Base-by-base conservation (phyloP, 495 filamentous ascomycete genomes). In the Penicillium flavigenum region DNA sequence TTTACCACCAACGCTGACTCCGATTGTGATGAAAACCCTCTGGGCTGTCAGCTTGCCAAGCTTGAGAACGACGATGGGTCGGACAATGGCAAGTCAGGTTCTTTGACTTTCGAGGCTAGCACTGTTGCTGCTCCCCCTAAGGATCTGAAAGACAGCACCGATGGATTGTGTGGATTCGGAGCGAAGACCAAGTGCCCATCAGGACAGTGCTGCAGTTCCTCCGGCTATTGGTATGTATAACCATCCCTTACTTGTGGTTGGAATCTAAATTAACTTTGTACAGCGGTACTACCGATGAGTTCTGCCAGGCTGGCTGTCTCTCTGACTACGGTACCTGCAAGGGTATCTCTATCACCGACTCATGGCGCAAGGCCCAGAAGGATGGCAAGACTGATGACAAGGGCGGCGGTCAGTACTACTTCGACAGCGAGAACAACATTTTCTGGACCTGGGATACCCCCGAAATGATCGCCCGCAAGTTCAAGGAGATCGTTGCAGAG, bases 381-480 rank as follows among this genome's bases (percentile, higher is more conserved):
- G 52, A 85, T 16, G 86, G 86, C 14, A 68, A 63, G 31, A 86
- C 83, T 32, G 86, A 90, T 52, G 71, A 79, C 7, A 59, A 78
- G 38, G 70, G 73, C 11, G 87, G 88, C 26, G 88, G 87, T 0
- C 81, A 87, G 63, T 90, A 87, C 61, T 89, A 85, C 67, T 88
- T 80, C 75, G 88, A 91, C 59, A 59, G 59, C 3, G 62, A 79
- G 3, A 75, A 79, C 31, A 74, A 81, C 54, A 63, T 88, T 32
- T 91, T 86, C 81, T 91, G 88, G 88, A 86, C 83, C 5, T 91
- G 88, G 79, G 88, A 92, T 63, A 89, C 85, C 0, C 76, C 84
- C 2, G 76, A 76, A 11, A 71, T 83, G 17, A 84, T 92, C 44
- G 63, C 65, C 38, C 77, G 78, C 57, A 92, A 91, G 74, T 86